These are phyloP conservation scores for Phytophthora tentaculata DNA, from an alignment of 352 stramenopile genomes.

Conservation along the genomic window DNA sequence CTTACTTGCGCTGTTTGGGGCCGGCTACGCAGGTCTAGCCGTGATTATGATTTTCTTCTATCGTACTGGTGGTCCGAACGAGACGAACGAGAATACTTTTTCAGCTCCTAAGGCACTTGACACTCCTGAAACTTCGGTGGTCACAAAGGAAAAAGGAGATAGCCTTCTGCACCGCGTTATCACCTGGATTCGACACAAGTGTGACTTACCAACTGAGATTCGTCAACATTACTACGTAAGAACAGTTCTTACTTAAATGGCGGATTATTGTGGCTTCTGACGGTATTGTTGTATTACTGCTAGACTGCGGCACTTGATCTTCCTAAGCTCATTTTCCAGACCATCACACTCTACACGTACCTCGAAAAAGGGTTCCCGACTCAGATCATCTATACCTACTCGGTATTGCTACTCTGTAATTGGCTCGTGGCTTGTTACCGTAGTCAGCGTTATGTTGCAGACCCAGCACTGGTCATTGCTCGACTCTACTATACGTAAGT, in stretches of 20 bases:
- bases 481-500: conserved; percentile 39
- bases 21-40: conserved; percentile 41
- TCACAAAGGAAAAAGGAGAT: neutral
- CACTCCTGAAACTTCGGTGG: neutral
- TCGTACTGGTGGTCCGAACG: neutral
- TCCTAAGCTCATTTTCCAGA: conserved; percentile 58
- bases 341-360: conserved; percentile 43
- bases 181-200: neutral
- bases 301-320: conserved; percentile 45
- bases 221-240: conserved; percentile 28
- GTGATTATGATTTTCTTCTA: conserved; percentile 42
- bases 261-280: neutral
- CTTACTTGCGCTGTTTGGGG: conserved; percentile 35
- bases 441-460: conserved; percentile 41
- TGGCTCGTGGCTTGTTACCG: conserved; percentile 53
- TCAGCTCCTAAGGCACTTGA: neutral
- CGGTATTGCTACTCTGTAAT: conserved; percentile 40
- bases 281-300: neutral
- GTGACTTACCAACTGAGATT: conserved; percentile 11
- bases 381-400: conserved; percentile 48
- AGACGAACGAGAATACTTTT: too few relatives aligned
- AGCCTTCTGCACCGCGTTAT: neutral
- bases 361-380: conserved; percentile 47
- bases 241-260: neutral
- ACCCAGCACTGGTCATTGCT: conserved; percentile 36